These are phyloP conservation scores for Amanita rimosa DNA, from an alignment of 768 basidiomycete species.

Conservation along the genomic window DNA sequence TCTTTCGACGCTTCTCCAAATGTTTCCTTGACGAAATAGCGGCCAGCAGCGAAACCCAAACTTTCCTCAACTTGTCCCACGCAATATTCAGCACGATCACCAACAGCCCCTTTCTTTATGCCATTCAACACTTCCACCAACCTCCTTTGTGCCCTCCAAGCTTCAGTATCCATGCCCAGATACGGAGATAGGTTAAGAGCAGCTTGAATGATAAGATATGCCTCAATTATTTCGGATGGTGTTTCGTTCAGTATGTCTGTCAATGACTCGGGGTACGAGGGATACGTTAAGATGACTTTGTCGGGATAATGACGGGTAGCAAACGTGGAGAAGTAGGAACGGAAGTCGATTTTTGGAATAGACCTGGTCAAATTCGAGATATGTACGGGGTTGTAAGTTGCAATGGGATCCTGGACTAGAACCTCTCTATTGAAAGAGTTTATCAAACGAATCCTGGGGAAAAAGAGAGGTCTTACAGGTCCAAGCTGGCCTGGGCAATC, in stretches of 20 bases:
- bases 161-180: slow-evolving; percentile 64
- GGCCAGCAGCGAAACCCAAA: slow-evolving; percentile 83
- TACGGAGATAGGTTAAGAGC: slow-evolving; percentile 57
- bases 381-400: slow-evolving; percentile 78
- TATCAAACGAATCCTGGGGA: background rate
- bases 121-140: slow-evolving; percentile 70
- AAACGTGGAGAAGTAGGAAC: slow-evolving; percentile 80
- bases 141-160: slow-evolving; percentile 64
- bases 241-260: slow-evolving; percentile 60
- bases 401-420: slow-evolving; percentile 69
- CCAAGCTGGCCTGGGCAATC: slow-evolving; percentile 70
- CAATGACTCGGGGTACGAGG: slow-evolving; percentile 61
- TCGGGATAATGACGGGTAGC: slow-evolving; percentile 66
- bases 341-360: slow-evolving; percentile 71
- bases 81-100: slow-evolving; percentile 80
- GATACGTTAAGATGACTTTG: slow-evolving; percentile 74
- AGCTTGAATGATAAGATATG: slow-evolving; percentile 76
- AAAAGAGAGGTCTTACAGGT: slow-evolving; percentile 39
- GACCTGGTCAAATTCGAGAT: slow-evolving; percentile 57
- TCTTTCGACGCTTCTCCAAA: slow-evolving; percentile 71
- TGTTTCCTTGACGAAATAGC: slow-evolving; percentile 80
- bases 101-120: slow-evolving; percentile 76
- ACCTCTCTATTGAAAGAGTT: slow-evolving; percentile 34
- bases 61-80: slow-evolving; percentile 56
- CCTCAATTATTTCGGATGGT: slow-evolving; percentile 62